These are phyloP conservation scores for Magnaporthiopsis rhizophila DNA, from an alignment of 2,329 filamentous ascomycete species.

Conservation along the genomic window DNA sequence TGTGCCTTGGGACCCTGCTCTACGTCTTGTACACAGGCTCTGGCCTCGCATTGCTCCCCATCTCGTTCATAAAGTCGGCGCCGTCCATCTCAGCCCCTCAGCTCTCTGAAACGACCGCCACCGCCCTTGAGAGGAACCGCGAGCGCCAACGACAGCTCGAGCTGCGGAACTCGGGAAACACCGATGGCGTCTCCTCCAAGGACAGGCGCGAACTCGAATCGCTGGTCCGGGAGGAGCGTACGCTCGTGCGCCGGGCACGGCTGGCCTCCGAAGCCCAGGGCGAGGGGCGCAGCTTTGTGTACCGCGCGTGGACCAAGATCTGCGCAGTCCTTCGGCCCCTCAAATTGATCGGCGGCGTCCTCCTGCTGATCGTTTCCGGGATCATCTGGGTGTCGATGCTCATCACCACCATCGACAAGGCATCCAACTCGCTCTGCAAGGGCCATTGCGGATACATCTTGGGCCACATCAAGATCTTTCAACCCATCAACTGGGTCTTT, in stretches of 20 bases:
- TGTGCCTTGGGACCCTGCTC: slow-evolving; percentile 76
- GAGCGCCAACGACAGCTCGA: slow-evolving; percentile 90
- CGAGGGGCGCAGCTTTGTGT: slow-evolving; percentile 65
- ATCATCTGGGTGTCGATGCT: slow-evolving; percentile 87
- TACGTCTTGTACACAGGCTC: slow-evolving; percentile 85
- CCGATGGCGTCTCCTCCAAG: slow-evolving; percentile 69
- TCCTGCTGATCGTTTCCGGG: slow-evolving; percentile 66
- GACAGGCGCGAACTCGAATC: slow-evolving; percentile 84
- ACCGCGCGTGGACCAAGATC: slow-evolving; percentile 69
- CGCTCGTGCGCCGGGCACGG: slow-evolving; percentile 79
- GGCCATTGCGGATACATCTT: slow-evolving; percentile 86
- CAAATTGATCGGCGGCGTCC: slow-evolving; percentile 76
- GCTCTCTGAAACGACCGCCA: slow-evolving; percentile 66
- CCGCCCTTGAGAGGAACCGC: slow-evolving; percentile 77
- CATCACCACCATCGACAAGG: slow-evolving; percentile 92
- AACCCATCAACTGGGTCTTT: slow-evolving; percentile 87
- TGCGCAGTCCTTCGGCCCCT: slow-evolving; percentile 79
- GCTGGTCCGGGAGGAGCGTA: slow-evolving; percentile 83
- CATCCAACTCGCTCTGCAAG: slow-evolving; percentile 90
- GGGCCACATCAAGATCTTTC: slow-evolving; percentile 80
- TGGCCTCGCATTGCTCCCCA: slow-evolving; percentile 79
- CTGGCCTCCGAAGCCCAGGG: slow-evolving; percentile 76
- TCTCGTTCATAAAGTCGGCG: slow-evolving; percentile 86
- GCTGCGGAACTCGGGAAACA: slow-evolving; percentile 68
- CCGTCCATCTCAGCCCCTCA: slow-evolving; percentile 78